Base-by-base conservation (phyloP, 768 basidiomycete genomes). In the Brasilioporus rufonigricans region DNA sequence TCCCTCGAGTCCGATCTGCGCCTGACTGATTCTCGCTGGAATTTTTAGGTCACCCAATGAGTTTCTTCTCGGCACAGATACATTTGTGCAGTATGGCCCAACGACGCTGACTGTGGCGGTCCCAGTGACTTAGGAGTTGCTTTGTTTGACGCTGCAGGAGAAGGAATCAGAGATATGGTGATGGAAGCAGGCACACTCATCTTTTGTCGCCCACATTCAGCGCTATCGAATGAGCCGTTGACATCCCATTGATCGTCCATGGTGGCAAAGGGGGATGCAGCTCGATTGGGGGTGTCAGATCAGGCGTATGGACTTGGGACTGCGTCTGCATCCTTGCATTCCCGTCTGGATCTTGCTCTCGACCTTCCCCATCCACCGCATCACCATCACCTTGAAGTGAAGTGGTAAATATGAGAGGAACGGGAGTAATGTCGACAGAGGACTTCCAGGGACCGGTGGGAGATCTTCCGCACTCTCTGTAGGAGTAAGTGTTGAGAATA, bases 1-100 rank as follows among this genome's bases (percentile, higher is more conserved):
- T 91, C 89, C 60, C 88, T 74, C 65, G 47, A 94, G 66, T 16
- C 85, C 84, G 3, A 85, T 84, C 73, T 94, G 93, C 50, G 89
- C 90, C 63, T 87, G 86, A 63, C 84, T 90, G 52, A 92, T 87
- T 64, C 85, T 69, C 2, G 80, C 77, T 19, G 87, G 87, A 32
- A 88, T 88, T 77, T 88, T 88, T 48, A 89, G 67, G 68, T 88
- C 87, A 1, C 87, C 85, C 36, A 89, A 64, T 11, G 85, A 87
- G 63, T 83, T 89, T 56, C 86, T 70, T 48, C 87, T 72, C 13
- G 75, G 76, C 2, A 79, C 73, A 13, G 62, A 44, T 35, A 48
- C 10, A 54, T 65, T 68, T 72, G 77, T 2, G 79, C 63, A 3
- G 78, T 61, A 14, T 81, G 71, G 10, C 81, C 80, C 27, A 82